Evolutionary conservation across 2,329 filamentous ascomycete genomes (phyloP), one percentile per base, ranked within the genome.

Genomic region (Ramichloridium luteum): DNA sequence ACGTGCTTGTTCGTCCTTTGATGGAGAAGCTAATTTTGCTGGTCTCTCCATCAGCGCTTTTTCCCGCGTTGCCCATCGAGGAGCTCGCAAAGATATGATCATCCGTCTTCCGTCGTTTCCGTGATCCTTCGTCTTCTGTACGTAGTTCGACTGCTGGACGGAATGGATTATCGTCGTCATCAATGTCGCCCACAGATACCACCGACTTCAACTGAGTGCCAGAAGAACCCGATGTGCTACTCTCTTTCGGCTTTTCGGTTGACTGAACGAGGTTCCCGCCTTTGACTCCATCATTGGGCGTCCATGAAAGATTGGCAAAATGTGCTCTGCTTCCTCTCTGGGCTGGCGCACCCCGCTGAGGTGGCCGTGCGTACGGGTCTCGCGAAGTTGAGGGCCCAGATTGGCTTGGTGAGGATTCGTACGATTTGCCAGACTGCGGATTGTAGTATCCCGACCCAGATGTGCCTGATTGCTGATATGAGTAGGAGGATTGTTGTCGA

Each of bases 11-110:
- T 25, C 79, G 71, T 6, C 77, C 71, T 54, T 94, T 94, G 57
- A 96, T 84, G 1, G 85, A 84, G 55, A 96, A 96, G 54, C 84
- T 92, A 50, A 94, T 92, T 58, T 88, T 90, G 25, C 45, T 48
- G 37, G 53, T 56, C 12, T 43, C 40, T 14, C 36, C 41, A 25
- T 51, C 51, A 5, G 41, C 40, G 20, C n/a, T 23, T 8, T 23
- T 23, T 23, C 20, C 20, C n/a, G 8, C 20, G n/a, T n/a, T n/a
- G n/a, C n/a, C n/a, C n/a, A n/a, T n/a, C n/a, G n/a, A n/a, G n/a
- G n/a, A n/a, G n/a, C n/a, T n/a, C n/a, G n/a, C n/a, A n/a, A n/a
- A n/a, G n/a, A n/a, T n/a, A n/a, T n/a, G n/a, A n/a, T 29, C 35
- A 13, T 40, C 37, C 6, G 36, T 27, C 36, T 44, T 51, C 5